These are phyloP conservation scores for Clarkia xantiana DNA, from an alignment of 345 rosid species.

Conservation along the genomic window DNA sequence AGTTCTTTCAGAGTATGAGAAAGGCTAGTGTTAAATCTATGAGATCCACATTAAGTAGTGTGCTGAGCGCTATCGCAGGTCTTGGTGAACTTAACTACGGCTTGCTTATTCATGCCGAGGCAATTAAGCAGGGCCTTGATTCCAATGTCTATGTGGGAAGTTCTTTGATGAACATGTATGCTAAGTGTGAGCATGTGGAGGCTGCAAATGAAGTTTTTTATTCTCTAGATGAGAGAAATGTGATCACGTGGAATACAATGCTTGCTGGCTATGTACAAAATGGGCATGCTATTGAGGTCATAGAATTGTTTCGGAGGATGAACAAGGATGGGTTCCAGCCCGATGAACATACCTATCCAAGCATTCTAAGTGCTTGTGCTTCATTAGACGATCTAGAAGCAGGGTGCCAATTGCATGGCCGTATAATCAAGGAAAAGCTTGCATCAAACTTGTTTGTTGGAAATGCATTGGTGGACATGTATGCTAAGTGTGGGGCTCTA, in stretches of 20 bases:
- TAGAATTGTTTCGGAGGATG: slow-evolving; percentile 51
- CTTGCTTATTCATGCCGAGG: slow-evolving; percentile 70
- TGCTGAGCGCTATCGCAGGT: slow-evolving; percentile 57
- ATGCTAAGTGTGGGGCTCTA: slow-evolving; percentile 69
- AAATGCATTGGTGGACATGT: slow-evolving; percentile 88
- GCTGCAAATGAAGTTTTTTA: slow-evolving; percentile 57
- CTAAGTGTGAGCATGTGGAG: slow-evolving; percentile 57
- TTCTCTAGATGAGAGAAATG: slow-evolving; percentile 48
- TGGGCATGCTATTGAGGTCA: slow-evolving; percentile 40
- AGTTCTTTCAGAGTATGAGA: slow-evolving; percentile 49
- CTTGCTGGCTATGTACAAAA: slow-evolving; percentile 73
- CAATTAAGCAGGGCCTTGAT: slow-evolving; percentile 61
- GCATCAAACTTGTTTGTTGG: slow-evolving; percentile 57
- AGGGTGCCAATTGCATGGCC: slow-evolving; percentile 64
- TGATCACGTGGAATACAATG: slow-evolving; percentile 78
- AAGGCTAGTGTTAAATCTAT: slow-evolving; percentile 49
- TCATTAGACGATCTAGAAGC: slow-evolving; percentile 33
- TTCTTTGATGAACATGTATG: slow-evolving; percentile 74
- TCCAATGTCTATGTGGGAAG: slow-evolving; percentile 78
- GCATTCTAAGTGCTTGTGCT: slow-evolving; percentile 78
- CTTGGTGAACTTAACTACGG: slow-evolving; percentile 48
- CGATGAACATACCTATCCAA: slow-evolving; percentile 77
- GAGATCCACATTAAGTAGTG: slow-evolving; percentile 79
- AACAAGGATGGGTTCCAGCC: slow-evolving; percentile 41
- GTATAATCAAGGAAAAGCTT: slow-evolving; percentile 45